Evolutionary conservation across 441 rosid genomes (phyloP), one percentile per base, ranked within the genome.

Genomic region (Jatropha multifida): DNA sequence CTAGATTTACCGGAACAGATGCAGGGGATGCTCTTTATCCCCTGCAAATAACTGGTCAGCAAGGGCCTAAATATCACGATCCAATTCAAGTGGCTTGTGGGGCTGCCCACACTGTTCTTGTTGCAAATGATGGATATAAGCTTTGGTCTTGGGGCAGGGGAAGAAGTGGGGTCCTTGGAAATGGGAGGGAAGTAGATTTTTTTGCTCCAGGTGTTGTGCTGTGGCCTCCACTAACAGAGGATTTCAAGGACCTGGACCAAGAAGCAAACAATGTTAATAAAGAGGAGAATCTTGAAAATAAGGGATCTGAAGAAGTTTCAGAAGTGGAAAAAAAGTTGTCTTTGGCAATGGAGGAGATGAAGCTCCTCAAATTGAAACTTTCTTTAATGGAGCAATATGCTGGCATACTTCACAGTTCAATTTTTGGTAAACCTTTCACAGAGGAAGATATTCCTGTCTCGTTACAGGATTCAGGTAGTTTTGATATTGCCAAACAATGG

Each of bases 61-160:
- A 38, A 23, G 89, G 81, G 32, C 79, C 87, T 62, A 85, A 80
- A 80, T 91, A 91, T 65, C 84, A 46, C 8, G 83, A 87, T 78
- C 94, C 97, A 0, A 61, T 91, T 74, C 90, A 90, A 70, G 86
- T 94, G 46, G 78, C 89, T 68, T 94, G 97, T 76, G 98, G 98
- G 14, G 97, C 97, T 59, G 97, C 97, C 56, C 98, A 94, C 76
- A 92, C 95, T 12, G 89, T 92, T 75, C 84, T 94, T 71, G 88
- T 92, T 59, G 83, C 89, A 20, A 60, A 85, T 76, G 86, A 87
- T 70, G 98, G 98, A 64, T 85, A 84, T 71, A 92, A 84, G 84
- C 83, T 94, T 48, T 94, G 97, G 98, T 87, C 97, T 10, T 90
- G 98, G 98, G 98, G 97, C 15, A 84, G 98, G 77, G 97, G 97